Evolutionary conservation across 1,284 basidiomycete species (phyloP).

Genomic region (Rhodotorula mucilaginosa): DNA sequence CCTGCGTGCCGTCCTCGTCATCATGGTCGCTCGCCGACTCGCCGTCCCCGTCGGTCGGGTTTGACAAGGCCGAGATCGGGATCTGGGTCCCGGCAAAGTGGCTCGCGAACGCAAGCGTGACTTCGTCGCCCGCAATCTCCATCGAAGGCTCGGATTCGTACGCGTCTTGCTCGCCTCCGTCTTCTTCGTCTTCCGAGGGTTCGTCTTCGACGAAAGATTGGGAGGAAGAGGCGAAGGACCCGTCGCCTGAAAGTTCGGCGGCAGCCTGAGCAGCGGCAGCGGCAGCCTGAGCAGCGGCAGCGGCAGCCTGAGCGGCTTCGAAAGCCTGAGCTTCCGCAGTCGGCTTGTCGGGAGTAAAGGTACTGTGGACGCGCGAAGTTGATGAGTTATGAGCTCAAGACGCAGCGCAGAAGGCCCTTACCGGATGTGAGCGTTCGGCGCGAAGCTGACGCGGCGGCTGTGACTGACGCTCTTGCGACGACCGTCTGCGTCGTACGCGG

Average conservation of each 20-base stretch:
- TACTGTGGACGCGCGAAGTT: constrained; percentile 3
- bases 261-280: constrained; percentile 1
- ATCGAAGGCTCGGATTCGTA: constrained; percentile 28
- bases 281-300: constrained; percentile 11
- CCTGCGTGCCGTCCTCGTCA: constrained; percentile 20
- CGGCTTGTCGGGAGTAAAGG: constrained; percentile 36
- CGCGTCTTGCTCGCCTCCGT: background rate
- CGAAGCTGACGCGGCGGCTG: constrained; percentile 36
- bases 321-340: constrained; percentile 34
- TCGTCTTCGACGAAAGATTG: constrained; percentile 1
- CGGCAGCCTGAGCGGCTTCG: constrained; percentile 16
- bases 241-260: constrained; percentile 4
- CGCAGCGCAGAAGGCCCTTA: background rate
- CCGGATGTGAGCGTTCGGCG: constrained; percentile 34
- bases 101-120: constrained; percentile 28
- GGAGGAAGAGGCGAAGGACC: constrained; percentile 13
- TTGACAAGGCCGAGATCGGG: constrained; percentile 16
- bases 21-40: background rate
- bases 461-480: constrained; percentile 25
- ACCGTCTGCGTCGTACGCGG: constrained; percentile 18
- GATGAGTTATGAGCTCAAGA: background rate
- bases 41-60: background rate
- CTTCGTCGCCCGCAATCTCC: constrained; percentile 33
- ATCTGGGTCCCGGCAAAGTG: constrained; percentile 39
- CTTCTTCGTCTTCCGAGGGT: constrained; percentile 1